These are phyloP conservation scores for Somion occarium DNA, from an alignment of 1,284 basidiomycete genomes.

Conservation along the genomic window DNA sequence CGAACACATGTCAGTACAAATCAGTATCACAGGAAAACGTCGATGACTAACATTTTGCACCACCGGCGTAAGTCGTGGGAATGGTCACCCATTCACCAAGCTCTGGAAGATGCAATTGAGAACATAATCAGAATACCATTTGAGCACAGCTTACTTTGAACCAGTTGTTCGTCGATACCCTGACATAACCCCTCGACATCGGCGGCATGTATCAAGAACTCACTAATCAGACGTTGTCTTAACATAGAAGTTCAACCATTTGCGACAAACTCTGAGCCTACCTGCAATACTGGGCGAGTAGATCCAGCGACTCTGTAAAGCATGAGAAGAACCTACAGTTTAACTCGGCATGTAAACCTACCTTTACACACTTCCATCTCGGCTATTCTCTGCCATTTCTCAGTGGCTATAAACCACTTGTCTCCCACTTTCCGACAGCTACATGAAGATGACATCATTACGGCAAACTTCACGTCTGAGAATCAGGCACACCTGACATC, in stretches of 20 bases:
- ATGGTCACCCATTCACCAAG: constrained; percentile 91
- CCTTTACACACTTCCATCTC: constrained; percentile 90
- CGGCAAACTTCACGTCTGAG: too few relatives aligned
- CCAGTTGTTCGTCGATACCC: constrained; percentile 92
- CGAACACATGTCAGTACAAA: background rate
- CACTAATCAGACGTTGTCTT: constrained; percentile 45
- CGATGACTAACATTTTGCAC: constrained; percentile 70
- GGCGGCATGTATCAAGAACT: constrained; percentile 95
- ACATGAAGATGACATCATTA: background rate
- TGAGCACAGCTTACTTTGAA: constrained; percentile 53
- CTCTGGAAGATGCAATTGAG: constrained; percentile 38
- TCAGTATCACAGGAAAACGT: background rate
- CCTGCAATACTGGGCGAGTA: constrained; percentile 79
- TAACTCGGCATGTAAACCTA: constrained; percentile 21
- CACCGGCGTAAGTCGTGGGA: constrained; percentile 96
- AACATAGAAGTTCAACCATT: background rate
- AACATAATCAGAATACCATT: background rate
- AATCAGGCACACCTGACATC: constrained; percentile 75
- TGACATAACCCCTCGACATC: constrained; percentile 97
- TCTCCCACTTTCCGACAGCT: constrained; percentile 81
- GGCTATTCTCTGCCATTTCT: constrained; percentile 97
- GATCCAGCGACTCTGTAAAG: constrained; percentile 58
- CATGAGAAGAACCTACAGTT: background rate
- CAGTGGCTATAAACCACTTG: constrained; percentile 96
- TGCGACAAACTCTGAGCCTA: constrained; percentile 22